Conservation (phyloP, 2,329 filamentous ascomycete genomes). For the Beauveria sp. region DNA sequence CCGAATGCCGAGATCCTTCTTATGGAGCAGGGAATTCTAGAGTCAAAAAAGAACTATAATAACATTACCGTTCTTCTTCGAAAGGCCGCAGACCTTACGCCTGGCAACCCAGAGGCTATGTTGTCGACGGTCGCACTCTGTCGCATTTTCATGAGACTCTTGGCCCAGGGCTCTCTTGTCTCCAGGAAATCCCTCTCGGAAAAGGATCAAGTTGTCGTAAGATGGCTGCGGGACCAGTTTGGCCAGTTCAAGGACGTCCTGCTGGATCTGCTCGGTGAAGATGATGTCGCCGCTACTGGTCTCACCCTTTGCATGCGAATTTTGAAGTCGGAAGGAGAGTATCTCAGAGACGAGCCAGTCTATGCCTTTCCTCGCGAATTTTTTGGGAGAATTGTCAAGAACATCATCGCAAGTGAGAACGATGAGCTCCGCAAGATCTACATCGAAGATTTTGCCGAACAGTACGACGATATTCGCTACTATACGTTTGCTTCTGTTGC, state of each 20-base stretch:
- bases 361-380: constrained; percentile 62
- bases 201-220: constrained; percentile 64
- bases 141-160: constrained; percentile 74
- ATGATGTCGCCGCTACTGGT: constrained; percentile 59
- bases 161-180: constrained; percentile 64
- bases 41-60: constrained; percentile 87
- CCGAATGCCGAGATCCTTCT: constrained; percentile 59
- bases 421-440: constrained; percentile 63
- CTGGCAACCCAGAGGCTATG: constrained; percentile 46
- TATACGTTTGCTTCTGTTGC: constrained; percentile 69
- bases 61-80: constrained; percentile 70
- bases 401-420: constrained; percentile 50
- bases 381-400: constrained; percentile 56
- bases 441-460: constrained; percentile 66
- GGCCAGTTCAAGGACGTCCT: constrained; percentile 62
- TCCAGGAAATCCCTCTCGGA: constrained; percentile 59
- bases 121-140: constrained; percentile 75
- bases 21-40: constrained; percentile 72
- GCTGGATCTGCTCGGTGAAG: constrained; percentile 51
- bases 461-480: constrained; percentile 78
- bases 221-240: constrained; percentile 72
- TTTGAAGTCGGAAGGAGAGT: constrained; percentile 68
- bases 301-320: constrained; percentile 77
- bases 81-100: constrained; percentile 39
- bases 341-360: constrained; percentile 52